Base-by-base conservation (phyloP, 2,329 filamentous ascomycete species). In the Verticillium albo-atrum region DNA sequence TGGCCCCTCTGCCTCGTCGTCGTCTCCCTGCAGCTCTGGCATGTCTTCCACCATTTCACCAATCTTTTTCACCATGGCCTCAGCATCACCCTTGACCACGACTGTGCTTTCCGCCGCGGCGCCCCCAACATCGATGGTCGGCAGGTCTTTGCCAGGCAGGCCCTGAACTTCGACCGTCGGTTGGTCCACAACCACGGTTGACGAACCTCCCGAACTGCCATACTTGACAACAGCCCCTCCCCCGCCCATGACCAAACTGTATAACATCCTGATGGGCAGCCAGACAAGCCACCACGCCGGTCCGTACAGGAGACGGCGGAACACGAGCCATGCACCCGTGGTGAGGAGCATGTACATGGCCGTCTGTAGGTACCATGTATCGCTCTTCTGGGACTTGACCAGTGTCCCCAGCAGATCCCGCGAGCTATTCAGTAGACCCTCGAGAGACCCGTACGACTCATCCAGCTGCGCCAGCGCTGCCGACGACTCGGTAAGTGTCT, bases 301-400 rank as follows among this genome's bases (percentile, higher is more conserved):
- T 0, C 95, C 94, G 77, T 96, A 99, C 7, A 99, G 70, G 47
- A 94, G 79, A 52, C 95, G 81, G 28, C 95, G 81, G 69, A 96
- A 97, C 6, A 97, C 71, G 7, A 99, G 82, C 95, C 95, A 99
- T 30, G 79, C 81, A 50, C 93, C 86, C 1, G 92, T 97, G 6
- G 77, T 84, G 25, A 89, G 69, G 17, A 98, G 82, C 66, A 97
- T 82, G 71, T 93, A 96, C 65, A 98, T 87, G 2, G 93, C 87
- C 37, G 91, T 96, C 75, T 95, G 90, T 34, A 99, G 83, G 72
- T 99, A 99, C 95, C 95, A 99, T 2, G 93, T 97, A 71, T 99
- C 95, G 65, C 89, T 95, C 81, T 99, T 99, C 71, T 96, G 92
- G 64, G 91, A 95, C 62, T 86, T 86, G 54, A 98, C 77, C 53